Evolutionary conservation across 75 land plant species (phyloP), one percentile per base, ranked within the genome.

Genomic region (Picea sitchensis): DNA sequence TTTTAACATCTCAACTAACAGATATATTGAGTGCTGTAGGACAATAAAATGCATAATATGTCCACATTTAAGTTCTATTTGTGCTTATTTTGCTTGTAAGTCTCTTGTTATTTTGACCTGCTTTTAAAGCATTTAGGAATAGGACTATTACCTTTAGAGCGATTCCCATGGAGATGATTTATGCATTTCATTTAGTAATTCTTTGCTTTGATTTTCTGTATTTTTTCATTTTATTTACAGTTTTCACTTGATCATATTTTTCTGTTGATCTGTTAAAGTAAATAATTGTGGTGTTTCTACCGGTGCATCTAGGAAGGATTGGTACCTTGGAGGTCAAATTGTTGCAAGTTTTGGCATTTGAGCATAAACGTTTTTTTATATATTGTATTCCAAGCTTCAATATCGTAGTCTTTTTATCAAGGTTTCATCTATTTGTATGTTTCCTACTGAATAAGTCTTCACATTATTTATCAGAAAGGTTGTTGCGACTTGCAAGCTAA

Each of bases 11-110:
- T 78, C 32, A 36, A 56, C 68, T 82, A 4, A 44, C 3, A 32
- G 51, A n/a, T 41, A 41, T 20, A 71, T 41, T 18, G 41, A 41
- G 21, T 34, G 71, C 36, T 67, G 56, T 51, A 9, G 56, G 12
- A 2, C 9, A 1, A 67, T 67, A 32, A 57, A 8, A 23, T 47
- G 38, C 51, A 36, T 65, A 65, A 21, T 23, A 36, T 78, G 76
- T 14, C 79, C 20, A 13, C 12, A 51, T 51, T 41, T 72, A 79
- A 21, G 76, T 63, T 76, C 2, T 74, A 31, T 76, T 61, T 57
- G 30, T 68, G 31, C 3, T 62, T 78, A 23, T 61, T 65, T 38
- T 34, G 41, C 56, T 62, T 14, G 73, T 20, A 3, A 61, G 62
- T 59, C 34, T 13, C 17, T 76, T 59, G 13, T 26, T 3, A 76